A percentile compares a stretch with the other conserved stretches of the same genome.
Conservation (phyloP, 2,329 filamentous ascomycete genomes). For the Colletotrichum acutatum region DNA sequence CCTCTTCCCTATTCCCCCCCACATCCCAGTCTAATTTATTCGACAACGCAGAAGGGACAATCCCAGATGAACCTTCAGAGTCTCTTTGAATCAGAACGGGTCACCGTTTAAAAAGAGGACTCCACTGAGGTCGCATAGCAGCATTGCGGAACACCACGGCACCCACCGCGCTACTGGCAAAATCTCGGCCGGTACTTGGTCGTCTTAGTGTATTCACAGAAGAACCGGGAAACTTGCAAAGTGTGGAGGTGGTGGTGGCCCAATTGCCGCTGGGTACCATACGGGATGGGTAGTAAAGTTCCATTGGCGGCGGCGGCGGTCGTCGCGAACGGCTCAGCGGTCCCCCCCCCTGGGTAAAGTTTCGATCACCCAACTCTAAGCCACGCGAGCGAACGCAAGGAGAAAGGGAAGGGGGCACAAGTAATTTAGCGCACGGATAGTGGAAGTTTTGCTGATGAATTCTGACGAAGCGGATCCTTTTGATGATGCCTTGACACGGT, state of each 20-base stretch:
- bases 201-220: neutral
- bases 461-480: neutral
- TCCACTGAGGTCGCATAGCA: slow-evolving; percentile 5
- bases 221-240: neutral
- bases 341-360: neutral
- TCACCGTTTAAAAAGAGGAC: neutral
- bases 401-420: neutral
- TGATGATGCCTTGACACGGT: neutral
- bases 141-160: neutral
- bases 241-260: neutral
- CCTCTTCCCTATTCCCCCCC: too few relatives aligned
- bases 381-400: slow-evolving; percentile 10
- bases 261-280: neutral
- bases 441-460: neutral
- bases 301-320: neutral
- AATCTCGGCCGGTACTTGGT: slow-evolving; percentile 14
- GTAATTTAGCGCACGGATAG: neutral
- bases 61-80: slow-evolving; percentile 9
- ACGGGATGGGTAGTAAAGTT: neutral
- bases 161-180: neutral
- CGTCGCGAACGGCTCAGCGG: neutral
- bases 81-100: neutral
- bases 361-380: slow-evolving; percentile 12
- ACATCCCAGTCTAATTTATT: neutral
- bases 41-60: neutral